Conservation (phyloP, 306 rosid genomes). For the Ceratonia siliqua region DNA sequence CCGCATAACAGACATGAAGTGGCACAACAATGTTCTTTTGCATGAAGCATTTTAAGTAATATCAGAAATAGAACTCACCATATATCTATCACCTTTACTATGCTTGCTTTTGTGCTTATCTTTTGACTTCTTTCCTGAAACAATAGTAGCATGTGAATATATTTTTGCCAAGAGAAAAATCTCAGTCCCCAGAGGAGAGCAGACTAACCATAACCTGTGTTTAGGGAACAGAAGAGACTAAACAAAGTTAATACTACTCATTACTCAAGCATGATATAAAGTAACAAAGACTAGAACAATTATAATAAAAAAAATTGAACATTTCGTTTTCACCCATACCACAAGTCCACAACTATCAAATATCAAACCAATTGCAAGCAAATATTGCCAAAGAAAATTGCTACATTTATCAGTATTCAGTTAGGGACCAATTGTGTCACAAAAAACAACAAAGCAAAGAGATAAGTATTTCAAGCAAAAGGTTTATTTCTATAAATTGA, state of each 20-base stretch:
- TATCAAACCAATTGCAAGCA: conserved; percentile 12
- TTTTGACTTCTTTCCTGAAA: conserved; percentile 73
- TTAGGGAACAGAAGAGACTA: not conserved
- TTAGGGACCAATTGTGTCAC: not conserved
- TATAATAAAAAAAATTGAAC: not conserved
- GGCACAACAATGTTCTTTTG: conserved; percentile 4
- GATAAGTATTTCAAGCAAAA: not conserved
- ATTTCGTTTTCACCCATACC: not conserved
- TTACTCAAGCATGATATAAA: not conserved
- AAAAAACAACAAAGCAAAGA: conserved; percentile 2
- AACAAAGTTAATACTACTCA: not conserved
- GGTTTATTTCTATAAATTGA: not conserved
- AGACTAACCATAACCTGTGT: conserved; percentile 11
- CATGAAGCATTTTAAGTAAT: not conserved
- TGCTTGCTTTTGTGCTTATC: conserved; percentile 64
- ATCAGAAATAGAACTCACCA: conserved; percentile 53
- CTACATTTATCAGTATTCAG: not conserved
- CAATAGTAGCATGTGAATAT: conserved; percentile 22
- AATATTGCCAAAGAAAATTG: conserved; percentile 3
- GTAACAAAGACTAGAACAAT: not conserved
- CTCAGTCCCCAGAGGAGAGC: not conserved
- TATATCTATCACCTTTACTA: conserved; percentile 44
- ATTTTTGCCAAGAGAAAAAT: conserved; percentile 16
- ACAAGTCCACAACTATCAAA: not conserved
- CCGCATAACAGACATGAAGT: conserved; percentile 10